Conservation (phyloP, 2,329 filamentous ascomycete species). For the Simplicillium sp. region DNA sequence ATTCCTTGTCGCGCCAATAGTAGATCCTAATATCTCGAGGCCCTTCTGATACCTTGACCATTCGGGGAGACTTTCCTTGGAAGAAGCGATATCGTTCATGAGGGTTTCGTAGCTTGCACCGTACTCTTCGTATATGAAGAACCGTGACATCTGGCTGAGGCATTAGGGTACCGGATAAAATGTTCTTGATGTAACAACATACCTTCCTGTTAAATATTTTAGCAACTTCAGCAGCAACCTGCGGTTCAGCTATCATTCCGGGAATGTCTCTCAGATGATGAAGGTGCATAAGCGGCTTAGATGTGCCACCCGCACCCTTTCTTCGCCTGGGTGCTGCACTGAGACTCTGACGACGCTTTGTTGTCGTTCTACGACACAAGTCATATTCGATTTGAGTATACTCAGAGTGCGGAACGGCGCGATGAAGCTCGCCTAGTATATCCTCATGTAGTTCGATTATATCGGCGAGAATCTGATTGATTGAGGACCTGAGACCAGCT, state of each 20-base stretch:
- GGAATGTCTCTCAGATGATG: conserved; percentile 35
- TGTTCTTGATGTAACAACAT: conserved; percentile 9
- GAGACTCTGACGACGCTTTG: too few relatives aligned
- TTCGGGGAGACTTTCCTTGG: conserved; percentile 57
- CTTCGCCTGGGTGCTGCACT: too few relatives aligned
- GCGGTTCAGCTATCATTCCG: conserved; percentile 47
- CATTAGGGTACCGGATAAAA: not conserved
- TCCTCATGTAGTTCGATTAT: conserved; percentile 79
- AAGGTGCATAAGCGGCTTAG: conserved; percentile 17
- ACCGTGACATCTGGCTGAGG: conserved; percentile 57
- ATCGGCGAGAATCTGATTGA: conserved; percentile 69
- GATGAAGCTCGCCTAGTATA: conserved; percentile 66
- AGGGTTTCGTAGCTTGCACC: conserved; percentile 83
- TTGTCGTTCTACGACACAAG: conserved; percentile 1
- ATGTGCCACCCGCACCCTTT: not conserved
- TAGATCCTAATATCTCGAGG: conserved; percentile 71
- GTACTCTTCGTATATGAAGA: conserved; percentile 87
- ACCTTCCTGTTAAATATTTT: conserved; percentile 52
- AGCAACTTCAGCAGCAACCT: conserved; percentile 50
- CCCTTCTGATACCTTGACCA: conserved; percentile 80
- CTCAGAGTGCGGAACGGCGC: conserved; percentile 59
- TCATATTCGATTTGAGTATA: conserved; percentile 36
- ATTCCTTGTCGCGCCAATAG: conserved; percentile 60
- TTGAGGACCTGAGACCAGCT: conserved; percentile 56
- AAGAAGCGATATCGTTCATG: conserved; percentile 63